phyloP scores from a whole-genome alignment of 768 basidiomycete genomes.

The Kwoniella dendrophila region DNA sequence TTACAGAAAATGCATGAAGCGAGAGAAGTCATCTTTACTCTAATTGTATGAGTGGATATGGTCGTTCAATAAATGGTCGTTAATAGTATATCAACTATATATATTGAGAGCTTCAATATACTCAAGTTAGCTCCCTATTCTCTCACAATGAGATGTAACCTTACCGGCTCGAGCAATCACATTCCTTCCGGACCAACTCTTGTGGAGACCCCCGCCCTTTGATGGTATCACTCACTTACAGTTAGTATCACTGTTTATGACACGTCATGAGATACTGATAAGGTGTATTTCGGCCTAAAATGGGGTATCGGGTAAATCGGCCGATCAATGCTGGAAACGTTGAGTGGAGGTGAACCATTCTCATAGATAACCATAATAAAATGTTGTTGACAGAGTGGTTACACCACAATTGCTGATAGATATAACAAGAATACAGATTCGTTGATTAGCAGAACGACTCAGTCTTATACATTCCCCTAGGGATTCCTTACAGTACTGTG shows the following conservation, averaged over 20 bases:
- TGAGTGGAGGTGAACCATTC: conserved; percentile 3
- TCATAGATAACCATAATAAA: conserved; percentile 4
- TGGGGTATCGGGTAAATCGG: neutral
- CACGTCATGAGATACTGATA: neutral
- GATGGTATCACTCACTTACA: neutral
- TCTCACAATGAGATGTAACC: neutral
- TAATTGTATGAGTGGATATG: neutral
- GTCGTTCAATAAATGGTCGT: neutral
- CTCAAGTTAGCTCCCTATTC: neutral
- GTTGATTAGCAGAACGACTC: too few species aligned
- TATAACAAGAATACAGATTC: too few species aligned
- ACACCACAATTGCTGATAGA: too few species aligned
- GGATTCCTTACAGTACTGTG: too few species aligned
- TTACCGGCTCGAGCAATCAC: conserved; percentile 17
- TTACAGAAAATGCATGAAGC: conserved; percentile 76
- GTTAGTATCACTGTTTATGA: too few species aligned
- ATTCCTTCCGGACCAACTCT: neutral
- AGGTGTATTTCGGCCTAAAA: neutral
- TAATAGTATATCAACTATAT: neutral
- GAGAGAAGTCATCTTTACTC: conserved; percentile 33
- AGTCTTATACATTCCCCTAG: too few species aligned
- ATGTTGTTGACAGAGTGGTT: too few species aligned
- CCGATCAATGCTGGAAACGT: neutral
- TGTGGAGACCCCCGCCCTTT: conserved; percentile 4
- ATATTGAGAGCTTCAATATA: neutral